These are phyloP conservation scores for Phytophthora ramorum DNA, from an alignment of 352 stramenopile species.

Conservation along the genomic window DNA sequence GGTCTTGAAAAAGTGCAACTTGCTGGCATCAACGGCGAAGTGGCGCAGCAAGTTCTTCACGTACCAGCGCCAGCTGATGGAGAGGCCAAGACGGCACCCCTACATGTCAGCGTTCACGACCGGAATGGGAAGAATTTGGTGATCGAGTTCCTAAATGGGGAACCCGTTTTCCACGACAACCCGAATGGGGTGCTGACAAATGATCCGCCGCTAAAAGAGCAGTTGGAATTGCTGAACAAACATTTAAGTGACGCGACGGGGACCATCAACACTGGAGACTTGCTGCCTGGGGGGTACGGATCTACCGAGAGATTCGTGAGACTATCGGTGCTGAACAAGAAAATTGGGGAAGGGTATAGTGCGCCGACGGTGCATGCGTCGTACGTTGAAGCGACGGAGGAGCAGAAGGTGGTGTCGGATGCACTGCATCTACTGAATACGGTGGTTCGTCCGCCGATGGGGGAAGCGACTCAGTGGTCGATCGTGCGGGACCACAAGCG, in stretches of 20 bases:
- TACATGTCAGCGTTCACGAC: conserved; percentile 77
- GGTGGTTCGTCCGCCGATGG: conserved; percentile 56
- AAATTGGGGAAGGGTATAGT: conserved; percentile 46
- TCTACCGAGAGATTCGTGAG: conserved; percentile 64
- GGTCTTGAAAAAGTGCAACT: conserved; percentile 63
- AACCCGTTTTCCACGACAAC: conserved; percentile 67
- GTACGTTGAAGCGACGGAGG: conserved; percentile 61
- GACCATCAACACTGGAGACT: conserved; percentile 24
- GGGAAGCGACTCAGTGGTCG: conserved; percentile 69
- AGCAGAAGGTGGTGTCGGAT: conserved; percentile 64
- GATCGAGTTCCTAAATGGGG: conserved; percentile 72
- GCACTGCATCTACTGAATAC: conserved; percentile 72
- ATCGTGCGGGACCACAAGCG: conserved; percentile 74
- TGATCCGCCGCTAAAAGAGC: conserved; percentile 60
- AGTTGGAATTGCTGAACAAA: conserved; percentile 46
- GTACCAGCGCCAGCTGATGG: conserved; percentile 23
- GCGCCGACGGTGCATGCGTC: conserved; percentile 35
- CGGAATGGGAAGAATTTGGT: conserved; percentile 66
- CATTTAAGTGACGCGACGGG: conserved; percentile 22
- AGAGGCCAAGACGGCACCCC: conserved; percentile 39
- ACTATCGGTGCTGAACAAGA: conserved; percentile 71
- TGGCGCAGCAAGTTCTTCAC: conserved; percentile 32
- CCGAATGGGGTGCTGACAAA: conserved; percentile 74
- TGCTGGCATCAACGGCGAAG: conserved; percentile 52
- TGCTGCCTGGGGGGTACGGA: conserved; percentile 60